Evolutionary conservation across 768 basidiomycete species (phyloP).

Genomic region (Serendipita indica): DNA sequence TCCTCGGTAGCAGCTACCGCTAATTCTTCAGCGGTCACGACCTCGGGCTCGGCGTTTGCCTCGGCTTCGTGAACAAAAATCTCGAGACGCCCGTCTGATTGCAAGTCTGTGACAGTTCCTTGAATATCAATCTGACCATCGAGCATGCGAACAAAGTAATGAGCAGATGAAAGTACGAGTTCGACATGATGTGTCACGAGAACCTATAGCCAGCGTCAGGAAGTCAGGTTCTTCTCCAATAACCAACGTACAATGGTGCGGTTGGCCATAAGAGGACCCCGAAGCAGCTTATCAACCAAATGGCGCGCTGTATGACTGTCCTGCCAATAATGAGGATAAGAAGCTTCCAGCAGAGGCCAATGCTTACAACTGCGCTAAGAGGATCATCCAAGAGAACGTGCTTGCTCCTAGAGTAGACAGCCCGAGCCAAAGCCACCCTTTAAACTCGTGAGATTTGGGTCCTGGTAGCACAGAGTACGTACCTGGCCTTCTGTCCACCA

Average conservation of each 20-base stretch:
- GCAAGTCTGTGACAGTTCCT: constrained; percentile 52
- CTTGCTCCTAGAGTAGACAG: constrained; percentile 18
- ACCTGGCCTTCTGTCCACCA: constrained; percentile 21
- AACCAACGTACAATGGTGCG: constrained; percentile 19
- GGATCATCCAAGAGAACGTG: constrained; percentile 21
- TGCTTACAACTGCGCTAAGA: constrained; percentile 20
- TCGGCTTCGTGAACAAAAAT: constrained; percentile 28
- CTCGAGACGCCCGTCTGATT: constrained; percentile 44
- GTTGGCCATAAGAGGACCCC: constrained; percentile 17
- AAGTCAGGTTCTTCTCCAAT: background rate
- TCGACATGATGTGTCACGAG: constrained; percentile 74
- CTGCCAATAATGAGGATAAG: background rate
- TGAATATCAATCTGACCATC: constrained; percentile 69
- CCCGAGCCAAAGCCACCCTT: constrained; percentile 19
- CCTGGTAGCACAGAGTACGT: background rate
- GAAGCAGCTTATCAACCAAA: constrained; percentile 14
- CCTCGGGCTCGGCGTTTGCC: constrained; percentile 14
- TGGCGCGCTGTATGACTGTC: constrained; percentile 15
- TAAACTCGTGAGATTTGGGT: constrained; percentile 9
- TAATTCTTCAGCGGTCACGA: constrained; percentile 1
- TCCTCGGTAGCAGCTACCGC: background rate
- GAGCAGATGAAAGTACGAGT: constrained; percentile 56
- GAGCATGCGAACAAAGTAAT: constrained; percentile 63
- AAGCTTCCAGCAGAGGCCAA: background rate
- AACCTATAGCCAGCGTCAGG: constrained; percentile 13